Evolutionary conservation across 768 basidiomycete genomes (phyloP).

Genomic region (Termitomyces titanicus): DNA sequence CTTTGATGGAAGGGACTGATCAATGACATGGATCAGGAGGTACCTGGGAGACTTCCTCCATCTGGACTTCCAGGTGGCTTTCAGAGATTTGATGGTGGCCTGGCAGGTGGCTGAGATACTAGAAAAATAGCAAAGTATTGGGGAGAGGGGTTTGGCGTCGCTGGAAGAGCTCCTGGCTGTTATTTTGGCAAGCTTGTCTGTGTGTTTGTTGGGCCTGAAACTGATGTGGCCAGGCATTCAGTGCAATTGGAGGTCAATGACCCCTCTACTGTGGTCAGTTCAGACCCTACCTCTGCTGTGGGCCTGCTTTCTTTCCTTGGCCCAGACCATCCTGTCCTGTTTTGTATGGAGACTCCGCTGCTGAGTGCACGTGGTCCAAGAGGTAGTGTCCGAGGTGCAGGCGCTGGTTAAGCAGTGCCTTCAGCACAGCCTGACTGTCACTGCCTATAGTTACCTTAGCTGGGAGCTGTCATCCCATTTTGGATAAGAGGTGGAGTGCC

Average conservation of each 20-base stretch:
- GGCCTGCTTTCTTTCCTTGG: background rate
- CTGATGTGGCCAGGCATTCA: background rate
- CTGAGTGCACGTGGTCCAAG: background rate
- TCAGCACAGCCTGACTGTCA: background rate
- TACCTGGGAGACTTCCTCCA: background rate
- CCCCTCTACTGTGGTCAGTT: background rate
- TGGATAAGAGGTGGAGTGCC: background rate
- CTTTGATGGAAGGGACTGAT: background rate
- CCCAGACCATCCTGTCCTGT: background rate
- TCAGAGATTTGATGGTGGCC: background rate
- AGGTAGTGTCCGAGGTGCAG: conserved; percentile 8
- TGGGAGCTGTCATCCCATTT: background rate
- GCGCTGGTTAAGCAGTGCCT: background rate
- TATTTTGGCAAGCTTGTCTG: background rate
- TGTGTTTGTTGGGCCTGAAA: background rate
- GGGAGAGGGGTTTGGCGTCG: background rate
- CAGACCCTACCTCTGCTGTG: background rate
- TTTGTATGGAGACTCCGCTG: background rate
- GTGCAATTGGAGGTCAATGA: background rate
- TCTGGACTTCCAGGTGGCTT: background rate
- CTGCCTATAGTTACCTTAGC: background rate
- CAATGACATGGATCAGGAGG: background rate
- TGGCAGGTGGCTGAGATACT: background rate
- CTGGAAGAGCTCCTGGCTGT: background rate
- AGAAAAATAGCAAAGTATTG: no score